Evolutionary conservation across 225 moss, liverwort and hornwort species (phyloP), one percentile per base, ranked within the genome.

Genomic region (Antitrichia curtipendula): DNA sequence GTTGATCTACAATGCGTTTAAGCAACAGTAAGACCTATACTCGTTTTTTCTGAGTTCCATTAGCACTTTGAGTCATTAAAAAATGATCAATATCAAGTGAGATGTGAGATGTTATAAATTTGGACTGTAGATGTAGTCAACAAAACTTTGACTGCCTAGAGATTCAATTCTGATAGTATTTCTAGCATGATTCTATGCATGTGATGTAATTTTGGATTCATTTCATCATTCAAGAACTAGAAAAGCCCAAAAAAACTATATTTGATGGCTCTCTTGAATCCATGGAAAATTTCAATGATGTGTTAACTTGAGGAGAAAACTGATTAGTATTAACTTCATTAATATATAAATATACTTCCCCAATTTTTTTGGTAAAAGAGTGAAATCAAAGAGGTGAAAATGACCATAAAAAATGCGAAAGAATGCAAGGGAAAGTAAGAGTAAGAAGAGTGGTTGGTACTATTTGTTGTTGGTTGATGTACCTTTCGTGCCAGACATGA

Each of bases 401-500:
- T 49, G 29, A n/a, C 16, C 27, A 32, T 28, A 28, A 75, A 32
- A 60, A 62, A 58, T 28, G n/a, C 28, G 50, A 21, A 28, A 27
- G 49, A 59, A 38, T 34, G 23, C 28, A 58, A 84, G 38, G 16
- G 34, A 12, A 38, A 23, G 31, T 40, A 60, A n/a, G 61, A 45
- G 62, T 32, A 60, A 66, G 73, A n/a, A 77, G 45, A 9, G 74
- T 15, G n/a, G 40, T 16, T 59, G 31, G 12, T 69, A n/a, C 28
- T 36, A 16, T 74, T 61, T 45, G 54, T n/a, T 58, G 43, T 64
- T 64, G 32, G 27, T 56, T 86, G 53, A 15, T 24, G 75, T 90
- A 98, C 98, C 97, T 95, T 90, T 99, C 99, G 82, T 94, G 96
- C 97, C 99, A 99, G 83, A 91, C 92, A 86, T 99, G 99, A 84